These are phyloP conservation scores for Botrytis pseudocinerea DNA, from an alignment of 2,329 filamentous ascomycete species.

Conservation along the genomic window DNA sequence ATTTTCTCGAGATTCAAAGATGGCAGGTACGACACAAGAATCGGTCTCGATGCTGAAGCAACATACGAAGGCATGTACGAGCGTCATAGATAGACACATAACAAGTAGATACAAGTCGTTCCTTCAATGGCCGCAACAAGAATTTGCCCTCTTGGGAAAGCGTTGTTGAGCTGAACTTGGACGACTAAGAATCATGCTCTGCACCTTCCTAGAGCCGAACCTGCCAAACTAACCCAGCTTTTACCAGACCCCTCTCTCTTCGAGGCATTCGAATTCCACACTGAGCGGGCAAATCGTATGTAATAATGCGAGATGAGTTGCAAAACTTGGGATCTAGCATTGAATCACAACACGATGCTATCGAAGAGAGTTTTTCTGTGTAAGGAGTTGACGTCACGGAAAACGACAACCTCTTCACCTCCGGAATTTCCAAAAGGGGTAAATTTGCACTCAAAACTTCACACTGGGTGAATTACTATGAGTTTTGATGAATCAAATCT, in stretches of 20 bases:
- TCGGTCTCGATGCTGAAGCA: neutral
- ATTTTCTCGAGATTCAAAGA: neutral
- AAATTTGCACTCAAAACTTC: neutral
- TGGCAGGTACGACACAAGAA: slow-evolving; percentile 1
- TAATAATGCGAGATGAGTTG: neutral
- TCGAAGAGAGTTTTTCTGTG: neutral
- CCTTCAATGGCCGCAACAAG: too few relatives aligned
- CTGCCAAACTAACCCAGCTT: neutral
- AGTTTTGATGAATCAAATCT: neutral
- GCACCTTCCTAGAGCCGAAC: neutral
- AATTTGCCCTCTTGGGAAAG: neutral
- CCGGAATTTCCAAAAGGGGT: neutral
- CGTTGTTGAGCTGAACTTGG: neutral
- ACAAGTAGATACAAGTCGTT: neutral
- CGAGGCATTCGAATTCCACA: neutral
- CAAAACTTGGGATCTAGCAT: neutral
- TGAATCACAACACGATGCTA: neutral
- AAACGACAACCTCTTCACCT: neutral
- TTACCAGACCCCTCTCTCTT: too few relatives aligned
- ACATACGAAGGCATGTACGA: neutral
- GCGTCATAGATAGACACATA: neutral
- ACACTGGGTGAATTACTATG: neutral
- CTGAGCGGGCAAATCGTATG: neutral
- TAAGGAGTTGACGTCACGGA: neutral
- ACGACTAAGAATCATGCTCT: neutral